Base-by-base conservation (phyloP, 805 yeast genomes). In the Tetrapisispora namnaoensis region DNA sequence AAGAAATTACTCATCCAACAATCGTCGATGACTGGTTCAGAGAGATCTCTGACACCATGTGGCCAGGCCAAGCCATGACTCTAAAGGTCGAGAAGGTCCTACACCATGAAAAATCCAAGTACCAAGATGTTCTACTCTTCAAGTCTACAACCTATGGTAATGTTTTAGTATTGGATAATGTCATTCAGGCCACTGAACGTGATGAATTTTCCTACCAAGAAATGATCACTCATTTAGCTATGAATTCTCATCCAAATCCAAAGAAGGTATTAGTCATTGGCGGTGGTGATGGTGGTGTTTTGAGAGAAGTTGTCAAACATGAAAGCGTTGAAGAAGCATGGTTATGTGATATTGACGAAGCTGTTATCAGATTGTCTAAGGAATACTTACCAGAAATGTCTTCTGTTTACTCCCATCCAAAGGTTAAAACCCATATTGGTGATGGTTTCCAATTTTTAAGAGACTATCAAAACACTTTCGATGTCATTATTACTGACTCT, bases 31-130 rank as follows among this genome's bases (percentile, higher is more conserved):
- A 97, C 63, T 91, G 99, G 99, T 91, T 91, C 73, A 82, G 91
- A 61, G 99, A 91, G 70, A 76, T 86, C 67, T 86, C 95, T 57
- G 87, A 90, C 69, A 86, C 95, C 65, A 85, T 88, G 87, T 91
- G 96, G 95, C 98, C 99, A 30, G 99, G 99, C 56, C 96, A 90
- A 76, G 98, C 97, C 58, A 83, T 93, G 93, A 79, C 89, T 46
- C 75, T 91, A 58, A 78, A 82, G 55, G 98, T 91, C 50, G 88
- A 91, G 57, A 81, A 89, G 69, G 78, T 91, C 47, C 76, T 91
- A 56, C 89, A 86, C 70, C 84, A 78, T 53, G 95, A 84, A 67
- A 77, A 83, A 69, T 86, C 96, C 52, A 78, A 82, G 69, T 91
- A 85, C 70, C 99, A 91, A 74, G 98, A 91, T 63, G 90, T 91